These are phyloP conservation scores for Scheffersomyces quercinus DNA, from an alignment of 1,139 yeast species.

Conservation along the genomic window DNA sequence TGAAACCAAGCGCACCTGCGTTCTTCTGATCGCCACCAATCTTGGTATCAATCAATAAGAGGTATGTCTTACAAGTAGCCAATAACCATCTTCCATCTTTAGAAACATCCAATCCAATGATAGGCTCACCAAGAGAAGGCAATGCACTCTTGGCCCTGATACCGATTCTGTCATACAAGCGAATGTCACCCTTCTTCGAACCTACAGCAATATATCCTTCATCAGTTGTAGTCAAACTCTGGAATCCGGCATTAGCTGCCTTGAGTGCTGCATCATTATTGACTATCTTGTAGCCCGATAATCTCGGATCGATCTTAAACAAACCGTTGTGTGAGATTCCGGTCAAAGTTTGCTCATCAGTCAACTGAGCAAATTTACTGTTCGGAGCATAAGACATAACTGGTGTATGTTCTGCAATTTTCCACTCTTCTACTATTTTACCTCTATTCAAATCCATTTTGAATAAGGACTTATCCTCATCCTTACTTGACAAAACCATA, in stretches of 20 bases:
- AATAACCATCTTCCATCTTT: constrained; percentile 81
- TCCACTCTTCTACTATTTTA: constrained; percentile 82
- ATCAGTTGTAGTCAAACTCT: constrained; percentile 69
- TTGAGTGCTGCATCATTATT: constrained; percentile 48
- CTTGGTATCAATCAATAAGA: constrained; percentile 65
- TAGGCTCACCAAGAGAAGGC: constrained; percentile 80
- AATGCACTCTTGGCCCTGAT: constrained; percentile 71
- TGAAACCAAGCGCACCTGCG: constrained; percentile 64
- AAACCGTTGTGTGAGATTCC: constrained; percentile 68
- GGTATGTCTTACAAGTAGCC: constrained; percentile 73
- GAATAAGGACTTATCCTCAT: constrained; percentile 47
- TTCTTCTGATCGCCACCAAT: constrained; percentile 62
- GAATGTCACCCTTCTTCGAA: constrained; percentile 70
- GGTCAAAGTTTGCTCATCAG: constrained; percentile 69
- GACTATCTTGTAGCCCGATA: constrained; percentile 54
- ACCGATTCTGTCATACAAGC: constrained; percentile 72
- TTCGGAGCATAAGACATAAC: constrained; percentile 66
- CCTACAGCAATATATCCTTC: constrained; percentile 77
- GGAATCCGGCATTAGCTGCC: constrained; percentile 56
- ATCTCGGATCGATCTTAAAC: constrained; percentile 78
- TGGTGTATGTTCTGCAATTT: constrained; percentile 42
- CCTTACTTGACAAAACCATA: constrained; percentile 61
- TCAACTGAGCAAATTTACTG: constrained; percentile 69
- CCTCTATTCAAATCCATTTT: constrained; percentile 82
- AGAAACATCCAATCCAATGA: constrained; percentile 66